Percentiles rank a stretch among this genome's conserved stretches.
These are phyloP conservation scores for Quercus lobata DNA, from an alignment of 331 rosid species.

Conservation along the genomic window DNA sequence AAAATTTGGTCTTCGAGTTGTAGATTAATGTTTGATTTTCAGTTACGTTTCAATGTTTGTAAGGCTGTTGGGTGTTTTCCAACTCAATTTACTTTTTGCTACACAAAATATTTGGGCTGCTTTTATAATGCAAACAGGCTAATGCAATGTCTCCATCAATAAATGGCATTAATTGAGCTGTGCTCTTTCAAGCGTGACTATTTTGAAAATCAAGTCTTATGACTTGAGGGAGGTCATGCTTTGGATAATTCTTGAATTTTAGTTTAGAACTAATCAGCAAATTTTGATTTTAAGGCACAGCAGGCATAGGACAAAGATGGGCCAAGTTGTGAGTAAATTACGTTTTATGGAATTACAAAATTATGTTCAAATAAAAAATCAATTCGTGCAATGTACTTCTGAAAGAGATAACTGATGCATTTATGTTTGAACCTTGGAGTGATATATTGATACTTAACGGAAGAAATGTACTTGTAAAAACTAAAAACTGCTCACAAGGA, in stretches of 20 bases:
- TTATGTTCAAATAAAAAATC: neutral
- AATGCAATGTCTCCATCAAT: slow-evolving; percentile 24
- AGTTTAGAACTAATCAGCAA: neutral
- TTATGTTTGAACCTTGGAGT: too few relatives aligned
- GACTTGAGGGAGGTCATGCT: neutral
- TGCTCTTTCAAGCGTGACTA: slow-evolving; percentile 4
- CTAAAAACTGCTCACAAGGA: neutral
- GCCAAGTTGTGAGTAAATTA: neutral
- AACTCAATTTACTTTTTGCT: slow-evolving; percentile 18
- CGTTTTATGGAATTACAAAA: too few relatives aligned
- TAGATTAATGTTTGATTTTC: slow-evolving; percentile 14
- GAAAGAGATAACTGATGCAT: neutral
- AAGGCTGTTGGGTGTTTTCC: slow-evolving; percentile 16
- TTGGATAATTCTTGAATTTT: neutral
- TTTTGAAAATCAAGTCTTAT: slow-evolving; percentile 1
- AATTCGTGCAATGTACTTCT: neutral
- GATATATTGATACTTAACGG: too few relatives aligned
- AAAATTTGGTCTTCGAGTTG: slow-evolving; percentile 13
- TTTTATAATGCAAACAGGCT: slow-evolving; percentile 15
- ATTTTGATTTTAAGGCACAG: neutral
- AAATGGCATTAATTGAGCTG: slow-evolving; percentile 16
- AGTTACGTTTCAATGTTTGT: slow-evolving; percentile 28
- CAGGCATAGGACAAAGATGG: neutral
- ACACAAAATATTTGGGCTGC: slow-evolving; percentile 19
- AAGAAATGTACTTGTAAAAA: too few relatives aligned